These are phyloP conservation scores for Pseudopediastrum boryanum DNA, from an alignment of 139 green algal genomes.

Conservation along the genomic window DNA sequence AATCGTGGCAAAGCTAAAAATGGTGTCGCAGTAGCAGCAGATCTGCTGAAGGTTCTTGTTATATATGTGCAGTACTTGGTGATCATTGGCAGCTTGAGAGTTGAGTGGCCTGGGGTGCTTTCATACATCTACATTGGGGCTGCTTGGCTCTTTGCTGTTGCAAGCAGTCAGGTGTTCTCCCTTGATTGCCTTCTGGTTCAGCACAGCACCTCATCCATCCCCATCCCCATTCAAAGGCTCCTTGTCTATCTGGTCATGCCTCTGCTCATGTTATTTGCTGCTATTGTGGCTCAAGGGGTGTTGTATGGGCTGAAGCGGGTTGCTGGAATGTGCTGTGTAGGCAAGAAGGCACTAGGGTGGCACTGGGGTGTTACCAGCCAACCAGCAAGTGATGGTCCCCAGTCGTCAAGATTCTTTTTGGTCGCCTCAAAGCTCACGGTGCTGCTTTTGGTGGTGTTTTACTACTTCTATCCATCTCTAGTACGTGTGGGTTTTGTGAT, in stretches of 20 bases:
- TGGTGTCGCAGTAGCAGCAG: no score
- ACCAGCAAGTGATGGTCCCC: background rate
- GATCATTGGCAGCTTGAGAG: background rate
- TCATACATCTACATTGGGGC: background rate
- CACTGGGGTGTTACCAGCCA: background rate
- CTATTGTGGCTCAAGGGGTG: background rate
- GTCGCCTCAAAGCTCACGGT: background rate
- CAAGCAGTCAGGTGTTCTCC: background rate
- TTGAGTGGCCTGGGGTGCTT: slow-evolving; percentile 2
- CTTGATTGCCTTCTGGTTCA: background rate
- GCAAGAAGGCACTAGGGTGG: no score
- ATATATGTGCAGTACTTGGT: slow-evolving; percentile 8
- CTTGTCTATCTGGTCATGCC: background rate
- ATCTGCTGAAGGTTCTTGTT: slow-evolving; percentile 14
- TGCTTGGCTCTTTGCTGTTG: background rate
- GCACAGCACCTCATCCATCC: background rate
- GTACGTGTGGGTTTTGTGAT: background rate
- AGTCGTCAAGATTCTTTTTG: no score
- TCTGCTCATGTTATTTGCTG: background rate
- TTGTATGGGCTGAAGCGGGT: no score
- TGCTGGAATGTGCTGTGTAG: no score
- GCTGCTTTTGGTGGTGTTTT: background rate
- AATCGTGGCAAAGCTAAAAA: no score
- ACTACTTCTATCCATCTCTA: background rate
- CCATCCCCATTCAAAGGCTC: background rate